These are phyloP conservation scores for Colletotrichum musicola DNA, from an alignment of 2,329 filamentous ascomycete species.

Conservation along the genomic window DNA sequence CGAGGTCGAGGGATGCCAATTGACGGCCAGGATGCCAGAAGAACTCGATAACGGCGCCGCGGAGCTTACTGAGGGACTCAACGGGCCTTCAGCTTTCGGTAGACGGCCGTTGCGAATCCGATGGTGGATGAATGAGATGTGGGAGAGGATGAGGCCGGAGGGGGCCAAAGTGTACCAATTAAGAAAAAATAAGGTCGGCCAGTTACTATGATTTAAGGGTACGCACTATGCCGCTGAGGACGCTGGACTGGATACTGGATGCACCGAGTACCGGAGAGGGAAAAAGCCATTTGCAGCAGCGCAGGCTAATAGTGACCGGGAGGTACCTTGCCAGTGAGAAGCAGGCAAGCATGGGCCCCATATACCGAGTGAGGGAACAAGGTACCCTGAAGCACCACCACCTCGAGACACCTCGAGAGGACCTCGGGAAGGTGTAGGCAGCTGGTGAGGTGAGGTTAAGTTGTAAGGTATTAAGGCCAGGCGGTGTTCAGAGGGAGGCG, in stretches of 20 bases:
- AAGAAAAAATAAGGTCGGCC: constrained; percentile 39
- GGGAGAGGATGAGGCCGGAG: constrained; percentile 39
- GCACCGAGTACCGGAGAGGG: constrained; percentile 40
- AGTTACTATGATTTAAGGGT: constrained; percentile 38
- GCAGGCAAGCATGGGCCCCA: too few relatives aligned
- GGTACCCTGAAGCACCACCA: background rate
- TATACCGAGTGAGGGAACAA: background rate
- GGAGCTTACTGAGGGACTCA: constrained; percentile 15
- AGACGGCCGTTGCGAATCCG: background rate
- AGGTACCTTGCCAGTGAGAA: background rate
- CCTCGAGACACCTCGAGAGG: background rate
- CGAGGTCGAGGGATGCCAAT: constrained; percentile 29
- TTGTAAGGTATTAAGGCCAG: too few relatives aligned
- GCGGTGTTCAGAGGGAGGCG: too few relatives aligned
- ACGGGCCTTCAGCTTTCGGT: too few relatives aligned
- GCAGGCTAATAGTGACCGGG: constrained; percentile 19
- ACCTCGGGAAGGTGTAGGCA: background rate
- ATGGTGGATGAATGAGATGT: constrained; percentile 36
- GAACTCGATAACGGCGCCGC: constrained; percentile 12
- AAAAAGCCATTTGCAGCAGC: constrained; percentile 32
- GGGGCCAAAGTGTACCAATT: constrained; percentile 36
- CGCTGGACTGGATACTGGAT: constrained; percentile 2
- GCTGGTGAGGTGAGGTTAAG: background rate
- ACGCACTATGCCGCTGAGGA: background rate
- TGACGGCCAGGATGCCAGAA: constrained; percentile 16